phyloP scores from a whole-genome alignment of 371 early-diverging fungal genomes.

The Chytridium lagenaria region DNA sequence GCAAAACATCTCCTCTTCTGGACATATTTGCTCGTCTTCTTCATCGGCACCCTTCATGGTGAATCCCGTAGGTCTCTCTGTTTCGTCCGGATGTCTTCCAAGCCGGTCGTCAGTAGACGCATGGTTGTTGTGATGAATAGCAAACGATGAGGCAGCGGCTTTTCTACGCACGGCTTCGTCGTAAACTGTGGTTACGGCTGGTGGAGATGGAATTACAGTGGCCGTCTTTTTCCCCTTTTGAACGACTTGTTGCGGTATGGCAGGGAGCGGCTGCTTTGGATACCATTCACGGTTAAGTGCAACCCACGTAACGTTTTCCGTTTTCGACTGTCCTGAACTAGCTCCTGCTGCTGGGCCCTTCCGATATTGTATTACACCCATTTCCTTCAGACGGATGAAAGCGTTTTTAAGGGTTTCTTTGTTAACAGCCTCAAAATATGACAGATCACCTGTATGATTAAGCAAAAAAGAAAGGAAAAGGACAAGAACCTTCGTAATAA shows the following conservation, averaged over 20 bases:
- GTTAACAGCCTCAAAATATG: constrained; percentile 84
- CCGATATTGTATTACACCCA: constrained; percentile 61
- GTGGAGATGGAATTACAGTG: background rate
- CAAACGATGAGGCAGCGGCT: constrained; percentile 12
- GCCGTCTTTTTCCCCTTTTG: background rate
- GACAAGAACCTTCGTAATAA: constrained; percentile 66
- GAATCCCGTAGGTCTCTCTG: constrained; percentile 2
- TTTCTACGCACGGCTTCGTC: constrained; percentile 9
- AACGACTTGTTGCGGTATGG: background rate
- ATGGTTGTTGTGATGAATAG: constrained; percentile 25
- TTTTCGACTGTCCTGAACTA: background rate
- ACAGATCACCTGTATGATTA: constrained; percentile 63
- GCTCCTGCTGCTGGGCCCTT: constrained; percentile 35
- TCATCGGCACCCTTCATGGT: background rate
- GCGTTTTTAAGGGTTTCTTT: constrained; percentile 85
- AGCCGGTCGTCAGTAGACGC: constrained; percentile 22
- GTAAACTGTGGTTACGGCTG: constrained; percentile 9
- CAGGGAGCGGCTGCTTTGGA: constrained; percentile 35
- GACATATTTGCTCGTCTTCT: constrained; percentile 39
- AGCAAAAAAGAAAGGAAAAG: background rate
- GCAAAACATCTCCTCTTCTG: constrained; percentile 29
- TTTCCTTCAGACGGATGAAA: constrained; percentile 70
- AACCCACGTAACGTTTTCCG: constrained; percentile 37
- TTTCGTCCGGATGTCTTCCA: background rate
- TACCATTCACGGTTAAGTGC: constrained; percentile 38